Evolutionary conservation across 2,329 filamentous ascomycete species (phyloP).

Genomic region (Apiospora arundinis): DNA sequence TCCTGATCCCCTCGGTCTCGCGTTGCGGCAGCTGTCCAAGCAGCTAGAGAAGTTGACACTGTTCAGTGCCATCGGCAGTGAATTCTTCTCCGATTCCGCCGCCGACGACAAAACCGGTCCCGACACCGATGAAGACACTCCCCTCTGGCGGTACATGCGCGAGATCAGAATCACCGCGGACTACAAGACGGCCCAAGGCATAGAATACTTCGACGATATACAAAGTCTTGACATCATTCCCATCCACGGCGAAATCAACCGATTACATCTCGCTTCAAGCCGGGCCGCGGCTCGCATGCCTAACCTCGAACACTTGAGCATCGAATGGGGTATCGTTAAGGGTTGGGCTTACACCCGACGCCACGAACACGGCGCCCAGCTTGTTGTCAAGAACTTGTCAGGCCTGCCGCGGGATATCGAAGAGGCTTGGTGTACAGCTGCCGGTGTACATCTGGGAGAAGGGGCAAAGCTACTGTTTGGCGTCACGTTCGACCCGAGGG

Average conservation of each 20-base stretch:
- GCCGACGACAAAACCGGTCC: no score
- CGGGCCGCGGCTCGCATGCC: neutral
- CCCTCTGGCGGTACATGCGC: neutral
- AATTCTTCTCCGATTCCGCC: neutral
- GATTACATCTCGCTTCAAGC: neutral
- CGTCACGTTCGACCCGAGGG: neutral
- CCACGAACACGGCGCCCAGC: neutral
- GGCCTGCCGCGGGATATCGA: neutral
- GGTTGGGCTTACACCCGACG: neutral
- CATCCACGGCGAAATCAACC: neutral
- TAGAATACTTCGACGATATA: no score
- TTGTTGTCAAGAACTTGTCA: neutral
- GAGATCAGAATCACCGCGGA: neutral
- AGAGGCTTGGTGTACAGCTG: neutral
- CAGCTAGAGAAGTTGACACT: neutral
- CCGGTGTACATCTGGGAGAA: neutral
- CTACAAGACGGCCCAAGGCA: neutral
- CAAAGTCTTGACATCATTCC: no score
- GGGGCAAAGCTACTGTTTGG: neutral
- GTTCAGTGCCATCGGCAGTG: neutral
- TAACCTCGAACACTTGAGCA: neutral
- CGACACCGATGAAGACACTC: neutral
- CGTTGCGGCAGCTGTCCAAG: neutral
- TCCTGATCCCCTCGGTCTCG: neutral
- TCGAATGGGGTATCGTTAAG: no score